A percentile compares a stretch with the other conserved stretches of the same genome.
Evolutionary conservation across 108 stramenopile genomes (phyloP).

Genomic region (Parietichytrium sp.): DNA sequence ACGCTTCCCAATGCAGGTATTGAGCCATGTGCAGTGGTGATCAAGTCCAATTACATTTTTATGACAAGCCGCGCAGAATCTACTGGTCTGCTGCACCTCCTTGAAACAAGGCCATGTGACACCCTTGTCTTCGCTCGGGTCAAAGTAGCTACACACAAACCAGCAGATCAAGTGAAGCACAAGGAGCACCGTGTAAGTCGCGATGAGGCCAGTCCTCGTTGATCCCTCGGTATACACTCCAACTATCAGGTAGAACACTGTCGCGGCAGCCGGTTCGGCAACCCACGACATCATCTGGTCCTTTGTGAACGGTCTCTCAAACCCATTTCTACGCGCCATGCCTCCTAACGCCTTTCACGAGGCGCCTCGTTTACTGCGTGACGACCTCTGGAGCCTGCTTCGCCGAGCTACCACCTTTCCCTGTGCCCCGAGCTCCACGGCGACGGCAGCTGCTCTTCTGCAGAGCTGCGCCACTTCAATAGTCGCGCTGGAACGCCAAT

Average conservation of each 20-base stretch:
- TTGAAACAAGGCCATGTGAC: background rate
- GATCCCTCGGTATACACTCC: background rate
- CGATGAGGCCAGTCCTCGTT: background rate
- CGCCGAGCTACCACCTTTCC: background rate
- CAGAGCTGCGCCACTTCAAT: no score
- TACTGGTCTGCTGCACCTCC: background rate
- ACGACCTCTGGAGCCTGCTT: background rate
- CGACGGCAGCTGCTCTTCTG: background rate
- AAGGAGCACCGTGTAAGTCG: background rate
- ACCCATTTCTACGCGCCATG: constrained; percentile 17
- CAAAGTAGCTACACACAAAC: constrained; percentile 2
- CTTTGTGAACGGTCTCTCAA: constrained; percentile 23
- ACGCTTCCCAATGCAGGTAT: constrained; percentile 25
- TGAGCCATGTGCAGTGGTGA: constrained; percentile 32
- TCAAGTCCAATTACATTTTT: background rate
- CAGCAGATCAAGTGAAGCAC: background rate
- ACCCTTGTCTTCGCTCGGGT: background rate
- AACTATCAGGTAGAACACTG: constrained; percentile 19
- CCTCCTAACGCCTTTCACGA: no score
- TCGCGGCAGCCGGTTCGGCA: background rate
- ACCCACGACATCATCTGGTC: constrained; percentile 36
- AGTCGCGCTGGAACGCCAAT: no score
- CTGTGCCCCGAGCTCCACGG: background rate
- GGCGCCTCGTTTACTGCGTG: no score
- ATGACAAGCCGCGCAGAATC: constrained; percentile 22